These are phyloP conservation scores for Trifolium dubium DNA, from an alignment of 306 rosid species.

Conservation along the genomic window DNA sequence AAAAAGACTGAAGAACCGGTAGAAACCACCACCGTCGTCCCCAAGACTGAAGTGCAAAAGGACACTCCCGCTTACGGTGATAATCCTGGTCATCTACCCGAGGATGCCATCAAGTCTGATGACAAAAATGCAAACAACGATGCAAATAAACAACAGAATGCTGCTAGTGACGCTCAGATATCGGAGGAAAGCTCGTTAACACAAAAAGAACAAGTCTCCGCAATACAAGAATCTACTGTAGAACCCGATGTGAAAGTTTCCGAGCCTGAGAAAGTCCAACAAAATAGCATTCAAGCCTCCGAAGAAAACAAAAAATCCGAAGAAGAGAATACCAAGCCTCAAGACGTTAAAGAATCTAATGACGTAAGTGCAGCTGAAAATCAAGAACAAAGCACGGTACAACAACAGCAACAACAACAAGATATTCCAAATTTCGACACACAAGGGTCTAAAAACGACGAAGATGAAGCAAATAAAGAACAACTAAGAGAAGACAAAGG, in stretches of 20 bases:
- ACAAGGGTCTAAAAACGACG: conserved; percentile 37
- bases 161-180: conserved; percentile 41
- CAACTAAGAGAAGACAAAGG: conserved; percentile 53
- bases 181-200: conserved; percentile 58
- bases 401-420: conserved; percentile 35
- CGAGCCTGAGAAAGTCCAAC: conserved; percentile 44
- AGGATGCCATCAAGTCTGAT: conserved; percentile 69
- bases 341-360: conserved; percentile 32
- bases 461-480: conserved; percentile 50
- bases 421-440: conserved; percentile 37
- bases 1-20: conserved; percentile 7
- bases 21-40: not conserved
- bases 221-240: conserved; percentile 20
- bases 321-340: conserved; percentile 17
- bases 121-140: conserved; percentile 42
- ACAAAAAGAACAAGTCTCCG: conserved; percentile 41
- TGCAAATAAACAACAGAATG: conserved; percentile 35
- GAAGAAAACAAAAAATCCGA: conserved; percentile 39
- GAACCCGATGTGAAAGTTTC: conserved; percentile 40
- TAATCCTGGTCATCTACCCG: conserved; percentile 78
- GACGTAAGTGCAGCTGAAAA: conserved; percentile 34
- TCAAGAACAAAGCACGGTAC: conserved; percentile 22
- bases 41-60: conserved; percentile 12
- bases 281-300: conserved; percentile 26
- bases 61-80: conserved; percentile 51